Evolutionary conservation across 805 yeast genomes (phyloP).

Genomic region (Barnettozyma populi): DNA sequence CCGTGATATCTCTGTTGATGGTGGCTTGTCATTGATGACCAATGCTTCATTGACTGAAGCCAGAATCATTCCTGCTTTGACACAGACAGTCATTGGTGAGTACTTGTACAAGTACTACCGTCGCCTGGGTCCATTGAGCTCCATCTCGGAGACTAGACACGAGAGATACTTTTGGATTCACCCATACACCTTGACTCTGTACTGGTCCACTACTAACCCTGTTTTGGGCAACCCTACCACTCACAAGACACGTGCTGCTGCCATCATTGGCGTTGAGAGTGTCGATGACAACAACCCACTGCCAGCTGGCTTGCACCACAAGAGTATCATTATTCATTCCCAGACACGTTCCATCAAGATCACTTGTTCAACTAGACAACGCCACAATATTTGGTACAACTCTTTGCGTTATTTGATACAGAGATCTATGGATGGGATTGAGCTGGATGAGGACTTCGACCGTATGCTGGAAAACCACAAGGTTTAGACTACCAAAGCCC

Average conservation of each 20-base stretch:
- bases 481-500: background rate
- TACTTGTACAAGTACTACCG: slow-evolving; percentile 81
- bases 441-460: slow-evolving; percentile 32
- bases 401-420: slow-evolving; percentile 72
- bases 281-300: slow-evolving; percentile 81
- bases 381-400: slow-evolving; percentile 90
- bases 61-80: slow-evolving; percentile 75
- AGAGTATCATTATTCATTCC: slow-evolving; percentile 73
- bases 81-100: slow-evolving; percentile 94
- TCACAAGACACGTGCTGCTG: slow-evolving; percentile 70
- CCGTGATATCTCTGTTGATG: slow-evolving; percentile 26
- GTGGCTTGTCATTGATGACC: slow-evolving; percentile 40
- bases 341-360: slow-evolving; percentile 58
- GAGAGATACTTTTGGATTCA: slow-evolving; percentile 95
- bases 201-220: slow-evolving; percentile 85
- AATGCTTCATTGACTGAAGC: slow-evolving; percentile 61
- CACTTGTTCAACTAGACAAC: slow-evolving; percentile 81
- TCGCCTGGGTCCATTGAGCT: slow-evolving; percentile 65
- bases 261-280: slow-evolving; percentile 72
- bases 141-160: slow-evolving; percentile 74
- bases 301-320: slow-evolving; percentile 84
- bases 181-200: slow-evolving; percentile 85
- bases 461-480: slow-evolving; percentile 3
- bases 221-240: slow-evolving; percentile 61
- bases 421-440: slow-evolving; percentile 55